Conservation (phyloP, 257 asterid species). For the Oldenlandia corymbosa region DNA sequence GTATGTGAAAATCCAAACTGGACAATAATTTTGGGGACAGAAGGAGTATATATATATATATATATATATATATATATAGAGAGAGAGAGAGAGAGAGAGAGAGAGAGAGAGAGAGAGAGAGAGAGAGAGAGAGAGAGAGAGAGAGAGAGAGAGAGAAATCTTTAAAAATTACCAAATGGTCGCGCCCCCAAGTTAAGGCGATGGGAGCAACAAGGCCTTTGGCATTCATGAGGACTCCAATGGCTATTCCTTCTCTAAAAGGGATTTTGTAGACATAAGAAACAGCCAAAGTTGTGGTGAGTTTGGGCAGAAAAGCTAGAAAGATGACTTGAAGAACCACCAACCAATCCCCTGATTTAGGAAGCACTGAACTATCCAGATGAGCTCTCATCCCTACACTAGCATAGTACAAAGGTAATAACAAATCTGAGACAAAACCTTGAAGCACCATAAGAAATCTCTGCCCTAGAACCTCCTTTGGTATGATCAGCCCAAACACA, state of each 20-base stretch:
- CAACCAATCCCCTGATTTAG: not conserved
- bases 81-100: too few species aligned
- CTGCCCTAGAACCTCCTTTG: conserved; percentile 18
- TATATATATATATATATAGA: too few species aligned
- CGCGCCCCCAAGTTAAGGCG: conserved; percentile 20
- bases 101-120: too few species aligned
- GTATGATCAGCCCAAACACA: conserved; percentile 23
- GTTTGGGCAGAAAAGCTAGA: conserved; percentile 16
- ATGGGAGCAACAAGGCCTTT: conserved; percentile 19
- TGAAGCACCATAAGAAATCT: conserved; percentile 19
- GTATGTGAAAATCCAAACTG: too few species aligned
- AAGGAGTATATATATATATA: too few species aligned
- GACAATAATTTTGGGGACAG: too few species aligned
- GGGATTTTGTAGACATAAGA: conserved; percentile 13
- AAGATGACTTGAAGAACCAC: conserved; percentile 10
- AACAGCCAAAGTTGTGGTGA: conserved; percentile 15
- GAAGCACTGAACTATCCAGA: not conserved
- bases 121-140: too few species aligned
- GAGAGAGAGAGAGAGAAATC: too few species aligned
- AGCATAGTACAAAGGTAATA: conserved; percentile 17
- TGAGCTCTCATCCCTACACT: conserved; percentile 19
- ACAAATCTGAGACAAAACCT: conserved; percentile 21
- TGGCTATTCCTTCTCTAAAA: conserved; percentile 17
- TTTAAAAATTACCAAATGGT: conserved; percentile 16
- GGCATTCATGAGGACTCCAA: conserved; percentile 22